A percentile compares a stretch with the other conserved stretches of the same genome.
Conservation (phyloP, 768 basidiomycete genomes). For the Pilatotrama ljubarskyi region DNA sequence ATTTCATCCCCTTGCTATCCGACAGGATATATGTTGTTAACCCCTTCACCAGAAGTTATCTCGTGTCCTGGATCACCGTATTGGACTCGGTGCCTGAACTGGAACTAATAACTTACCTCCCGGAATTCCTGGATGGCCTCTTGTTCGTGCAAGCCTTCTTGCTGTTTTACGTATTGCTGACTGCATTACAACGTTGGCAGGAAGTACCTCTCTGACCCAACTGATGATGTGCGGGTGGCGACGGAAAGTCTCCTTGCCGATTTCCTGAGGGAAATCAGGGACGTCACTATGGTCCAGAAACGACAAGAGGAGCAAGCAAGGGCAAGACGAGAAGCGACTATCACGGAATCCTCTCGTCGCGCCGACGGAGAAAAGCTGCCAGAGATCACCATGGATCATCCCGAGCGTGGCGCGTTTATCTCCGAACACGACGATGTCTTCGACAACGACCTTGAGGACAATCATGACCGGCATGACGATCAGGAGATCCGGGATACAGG, state of each 20-base stretch:
- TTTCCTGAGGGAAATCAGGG: slow-evolving; percentile 87
- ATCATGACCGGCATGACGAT: slow-evolving; percentile 44
- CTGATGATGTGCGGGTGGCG: slow-evolving; percentile 87
- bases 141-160: slow-evolving; percentile 65
- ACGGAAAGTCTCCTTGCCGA: slow-evolving; percentile 89
- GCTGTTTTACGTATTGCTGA: slow-evolving; percentile 17
- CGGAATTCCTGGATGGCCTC: slow-evolving; percentile 92
- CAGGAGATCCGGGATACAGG: slow-evolving; percentile 63
- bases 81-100: slow-evolving; percentile 96
- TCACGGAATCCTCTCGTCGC: slow-evolving; percentile 44
- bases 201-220: slow-evolving; percentile 94
- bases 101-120: slow-evolving; percentile 91
- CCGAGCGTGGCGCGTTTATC: slow-evolving; percentile 59
- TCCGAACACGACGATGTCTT: slow-evolving; percentile 45
- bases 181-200: slow-evolving; percentile 39
- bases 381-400: slow-evolving; percentile 56
- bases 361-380: slow-evolving; percentile 53
- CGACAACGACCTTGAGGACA: slow-evolving; percentile 24
- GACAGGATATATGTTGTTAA: slow-evolving; percentile 95
- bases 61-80: slow-evolving; percentile 96
- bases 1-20: slow-evolving; percentile 90
- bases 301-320: slow-evolving; percentile 58
- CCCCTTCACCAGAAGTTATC: slow-evolving; percentile 92
- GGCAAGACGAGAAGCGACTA: slow-evolving; percentile 39
- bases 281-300: slow-evolving; percentile 75